These are phyloP conservation scores for Apostasia shenzhenica DNA, from an alignment of 106 monocot species.

Conservation along the genomic window DNA sequence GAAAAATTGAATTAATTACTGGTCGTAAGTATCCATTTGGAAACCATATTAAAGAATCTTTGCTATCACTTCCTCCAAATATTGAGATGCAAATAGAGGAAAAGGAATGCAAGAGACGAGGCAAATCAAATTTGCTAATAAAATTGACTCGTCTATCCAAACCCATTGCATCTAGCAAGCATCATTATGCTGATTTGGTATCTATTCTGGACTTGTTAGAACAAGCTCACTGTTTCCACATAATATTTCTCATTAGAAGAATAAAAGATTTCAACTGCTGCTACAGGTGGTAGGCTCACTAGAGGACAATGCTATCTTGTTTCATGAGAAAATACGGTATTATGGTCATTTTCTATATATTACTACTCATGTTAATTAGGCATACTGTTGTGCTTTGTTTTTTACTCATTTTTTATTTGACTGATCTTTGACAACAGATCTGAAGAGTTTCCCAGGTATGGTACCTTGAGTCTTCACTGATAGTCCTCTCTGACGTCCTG, in stretches of 20 bases:
- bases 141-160: conserved; percentile 40
- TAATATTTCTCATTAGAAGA: not conserved
- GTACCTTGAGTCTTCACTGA: conserved; percentile 4
- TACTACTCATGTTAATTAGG: too few species aligned
- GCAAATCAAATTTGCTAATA: conserved; percentile 57
- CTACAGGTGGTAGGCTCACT: conserved; percentile 76
- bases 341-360: not conserved
- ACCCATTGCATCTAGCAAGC: conserved; percentile 35
- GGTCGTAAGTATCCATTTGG: conserved; percentile 96
- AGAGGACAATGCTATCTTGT: conserved; percentile 87
- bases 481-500: conserved; percentile 2
- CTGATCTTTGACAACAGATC: conserved; percentile 35
- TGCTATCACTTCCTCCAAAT: conserved; percentile 73
- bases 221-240: not conserved
- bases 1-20: conserved; percentile 89
- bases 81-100: conserved; percentile 56
- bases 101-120: conserved; percentile 41
- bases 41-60: conserved; percentile 74
- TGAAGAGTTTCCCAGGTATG: conserved; percentile 89
- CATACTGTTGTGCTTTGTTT: not conserved
- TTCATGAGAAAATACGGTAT: conserved; percentile 90
- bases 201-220: not conserved
- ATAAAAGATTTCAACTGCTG: not conserved
- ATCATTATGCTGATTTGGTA: conserved; percentile 86
- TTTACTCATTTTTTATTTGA: conserved; percentile 6